phyloP scores from a whole-genome alignment of 78 protist species.

The Diacronema lutheri region DNA sequence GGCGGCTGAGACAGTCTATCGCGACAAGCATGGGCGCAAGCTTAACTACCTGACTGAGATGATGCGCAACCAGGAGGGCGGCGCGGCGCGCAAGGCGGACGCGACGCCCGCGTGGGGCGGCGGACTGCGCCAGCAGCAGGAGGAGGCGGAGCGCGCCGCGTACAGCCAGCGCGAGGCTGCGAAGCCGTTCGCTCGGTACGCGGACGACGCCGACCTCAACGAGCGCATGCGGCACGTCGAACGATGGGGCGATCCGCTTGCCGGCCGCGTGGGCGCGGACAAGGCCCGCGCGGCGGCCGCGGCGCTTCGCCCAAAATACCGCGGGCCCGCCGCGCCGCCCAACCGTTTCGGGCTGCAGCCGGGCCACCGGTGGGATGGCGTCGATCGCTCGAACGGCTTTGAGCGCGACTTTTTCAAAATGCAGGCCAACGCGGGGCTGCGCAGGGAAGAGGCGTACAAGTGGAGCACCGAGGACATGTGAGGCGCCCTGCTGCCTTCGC shows the following conservation, averaged over 20 bases:
- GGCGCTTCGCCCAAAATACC: not conserved
- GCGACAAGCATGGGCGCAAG: not conserved
- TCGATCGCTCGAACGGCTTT: slow-evolving; percentile 56
- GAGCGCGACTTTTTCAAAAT: not conserved
- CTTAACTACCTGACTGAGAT: not conserved
- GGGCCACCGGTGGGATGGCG: slow-evolving; percentile 56
- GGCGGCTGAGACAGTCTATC: not conserved
- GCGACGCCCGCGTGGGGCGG: not conserved
- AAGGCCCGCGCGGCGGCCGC: too few species aligned
- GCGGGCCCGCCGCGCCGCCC: slow-evolving; percentile 15
- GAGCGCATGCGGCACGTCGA: not conserved
- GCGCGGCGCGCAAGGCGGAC: not conserved
- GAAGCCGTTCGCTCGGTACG: slow-evolving; percentile 2
- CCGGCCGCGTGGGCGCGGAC: not conserved
- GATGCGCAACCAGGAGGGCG: too few species aligned
- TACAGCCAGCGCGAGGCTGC: too few species aligned
- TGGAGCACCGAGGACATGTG: too few species aligned
- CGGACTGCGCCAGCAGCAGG: not conserved
- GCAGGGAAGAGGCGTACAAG: too few species aligned
- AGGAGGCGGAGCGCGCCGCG: not conserved
- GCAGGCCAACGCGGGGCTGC: not conserved
- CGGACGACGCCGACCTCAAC: not conserved
- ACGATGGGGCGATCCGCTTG: slow-evolving; percentile 6
- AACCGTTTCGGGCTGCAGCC: slow-evolving; percentile 51
- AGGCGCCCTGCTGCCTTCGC: too few species aligned